Percentiles rank a stretch among this genome's conserved stretches.
These are phyloP conservation scores for Tricholoma hemisulphureum DNA, from an alignment of 768 basidiomycete genomes.

Conservation along the genomic window DNA sequence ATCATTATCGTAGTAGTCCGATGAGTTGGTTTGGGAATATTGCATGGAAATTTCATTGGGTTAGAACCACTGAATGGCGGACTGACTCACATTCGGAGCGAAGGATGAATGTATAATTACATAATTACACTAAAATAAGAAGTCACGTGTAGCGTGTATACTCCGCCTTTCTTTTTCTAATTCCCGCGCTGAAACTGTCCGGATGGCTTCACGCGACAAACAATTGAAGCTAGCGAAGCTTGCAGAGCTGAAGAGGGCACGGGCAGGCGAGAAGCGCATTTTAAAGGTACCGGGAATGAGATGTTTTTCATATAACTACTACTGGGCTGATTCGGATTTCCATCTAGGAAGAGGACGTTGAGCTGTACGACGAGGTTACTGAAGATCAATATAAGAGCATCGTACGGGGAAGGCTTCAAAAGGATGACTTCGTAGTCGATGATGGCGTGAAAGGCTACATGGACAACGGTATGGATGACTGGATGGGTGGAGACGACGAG, in stretches of 20 bases:
- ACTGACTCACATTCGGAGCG: no score
- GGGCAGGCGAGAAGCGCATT: constrained; percentile 16
- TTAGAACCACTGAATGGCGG: no score
- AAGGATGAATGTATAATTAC: no score
- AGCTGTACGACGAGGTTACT: constrained; percentile 85
- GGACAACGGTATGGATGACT: constrained; percentile 97
- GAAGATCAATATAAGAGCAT: constrained; percentile 88
- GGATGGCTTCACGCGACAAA: constrained; percentile 29
- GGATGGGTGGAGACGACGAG: constrained; percentile 61
- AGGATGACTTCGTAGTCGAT: constrained; percentile 94
- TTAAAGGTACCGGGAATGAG: constrained; percentile 8
- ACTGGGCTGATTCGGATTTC: constrained; percentile 1
- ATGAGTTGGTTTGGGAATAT: constrained; percentile 38
- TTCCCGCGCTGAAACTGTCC: background rate
- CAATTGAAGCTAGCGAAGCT: constrained; percentile 14
- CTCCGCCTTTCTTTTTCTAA: constrained; percentile 1
- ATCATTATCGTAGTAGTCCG: constrained; percentile 56
- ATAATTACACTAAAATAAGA: no score
- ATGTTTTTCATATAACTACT: constrained; percentile 2
- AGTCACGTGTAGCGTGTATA: constrained; percentile 5
- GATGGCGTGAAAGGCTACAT: constrained; percentile 90
- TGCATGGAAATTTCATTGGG: background rate
- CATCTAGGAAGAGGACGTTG: constrained; percentile 53
- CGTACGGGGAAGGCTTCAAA: constrained; percentile 76
- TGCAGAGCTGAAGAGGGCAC: constrained; percentile 16